A percentile compares a stretch with the other conserved stretches of the same genome.
These are phyloP conservation scores for Diutina neorugosa DNA, from an alignment of 1,139 yeast genomes.

Conservation along the genomic window DNA sequence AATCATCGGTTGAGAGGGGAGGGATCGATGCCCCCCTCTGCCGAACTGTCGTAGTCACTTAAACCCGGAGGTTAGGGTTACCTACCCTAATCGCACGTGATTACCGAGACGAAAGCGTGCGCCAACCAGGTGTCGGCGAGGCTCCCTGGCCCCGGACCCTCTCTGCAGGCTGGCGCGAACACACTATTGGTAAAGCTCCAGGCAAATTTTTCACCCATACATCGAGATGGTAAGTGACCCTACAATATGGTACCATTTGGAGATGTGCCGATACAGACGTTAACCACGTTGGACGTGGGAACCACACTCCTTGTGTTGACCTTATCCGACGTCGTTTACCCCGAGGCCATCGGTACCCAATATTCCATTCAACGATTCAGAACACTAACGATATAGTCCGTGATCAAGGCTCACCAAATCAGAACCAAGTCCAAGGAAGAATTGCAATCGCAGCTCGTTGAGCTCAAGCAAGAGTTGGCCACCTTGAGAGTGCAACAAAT, in stretches of 20 bases:
- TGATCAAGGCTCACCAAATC: constrained; percentile 92
- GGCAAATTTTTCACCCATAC: constrained; percentile 4
- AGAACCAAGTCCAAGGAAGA: constrained; percentile 96
- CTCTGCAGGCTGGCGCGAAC: constrained; percentile 4
- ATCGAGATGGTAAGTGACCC: constrained; percentile 4
- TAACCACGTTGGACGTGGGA: neutral
- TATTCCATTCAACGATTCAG: neutral
- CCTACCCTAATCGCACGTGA: neutral
- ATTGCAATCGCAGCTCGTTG: constrained; percentile 88
- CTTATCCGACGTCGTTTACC: neutral
- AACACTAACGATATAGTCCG: neutral
- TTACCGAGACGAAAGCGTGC: neutral
- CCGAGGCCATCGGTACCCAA: neutral
- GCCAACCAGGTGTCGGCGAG: neutral
- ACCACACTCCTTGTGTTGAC: neutral
- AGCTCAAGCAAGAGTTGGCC: constrained; percentile 95
- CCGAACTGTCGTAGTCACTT: neutral
- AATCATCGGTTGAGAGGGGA: neutral
- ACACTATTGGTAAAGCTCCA: neutral
- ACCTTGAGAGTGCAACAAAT: constrained; percentile 93
- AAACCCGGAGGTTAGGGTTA: neutral
- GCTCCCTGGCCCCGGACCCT: neutral
- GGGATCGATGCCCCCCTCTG: neutral
- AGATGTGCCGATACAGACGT: neutral
- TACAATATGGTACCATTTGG: neutral